phyloP scores from a whole-genome alignment of 139 green algal species.

The Coelastrella sp. region DNA sequence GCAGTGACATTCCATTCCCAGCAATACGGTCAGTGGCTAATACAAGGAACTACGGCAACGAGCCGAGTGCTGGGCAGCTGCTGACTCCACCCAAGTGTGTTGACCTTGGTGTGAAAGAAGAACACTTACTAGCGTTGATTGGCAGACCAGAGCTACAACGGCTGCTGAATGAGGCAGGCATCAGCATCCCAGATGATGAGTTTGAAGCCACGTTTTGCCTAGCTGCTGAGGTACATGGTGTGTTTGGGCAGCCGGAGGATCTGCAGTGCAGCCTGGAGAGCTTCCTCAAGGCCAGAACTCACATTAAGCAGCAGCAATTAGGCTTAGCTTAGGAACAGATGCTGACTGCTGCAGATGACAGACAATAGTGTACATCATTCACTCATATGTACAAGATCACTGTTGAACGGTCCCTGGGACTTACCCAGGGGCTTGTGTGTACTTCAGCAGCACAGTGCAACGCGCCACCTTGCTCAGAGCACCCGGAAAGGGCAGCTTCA shows the following conservation, averaged over 20 bases:
- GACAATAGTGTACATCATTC: neutral
- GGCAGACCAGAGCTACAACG: slow-evolving; percentile 36
- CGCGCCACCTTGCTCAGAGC: no score
- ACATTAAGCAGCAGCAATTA: slow-evolving; percentile 6
- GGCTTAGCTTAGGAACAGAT: neutral
- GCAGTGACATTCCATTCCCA: slow-evolving; percentile 67
- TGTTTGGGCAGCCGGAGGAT: neutral
- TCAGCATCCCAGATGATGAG: slow-evolving; percentile 54
- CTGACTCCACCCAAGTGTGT: slow-evolving; percentile 65
- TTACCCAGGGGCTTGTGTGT: no score
- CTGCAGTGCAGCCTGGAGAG: slow-evolving; percentile 32
- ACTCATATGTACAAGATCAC: no score
- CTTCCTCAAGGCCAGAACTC: neutral
- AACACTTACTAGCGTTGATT: slow-evolving; percentile 64
- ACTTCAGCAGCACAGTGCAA: no score
- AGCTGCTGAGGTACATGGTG: neutral
- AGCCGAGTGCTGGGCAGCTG: slow-evolving; percentile 71
- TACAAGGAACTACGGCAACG: slow-evolving; percentile 78
- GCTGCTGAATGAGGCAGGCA: slow-evolving; percentile 61
- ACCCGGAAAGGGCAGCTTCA: no score
- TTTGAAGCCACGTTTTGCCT: slow-evolving; percentile 64
- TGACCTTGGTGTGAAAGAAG: slow-evolving; percentile 70
- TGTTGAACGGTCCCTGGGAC: no score
- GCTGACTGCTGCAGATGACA: no score
- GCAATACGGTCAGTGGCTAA: slow-evolving; percentile 62